Conservation (phyloP, 2,329 filamentous ascomycete species). For the Sphaerostilbella broomeana region DNA sequence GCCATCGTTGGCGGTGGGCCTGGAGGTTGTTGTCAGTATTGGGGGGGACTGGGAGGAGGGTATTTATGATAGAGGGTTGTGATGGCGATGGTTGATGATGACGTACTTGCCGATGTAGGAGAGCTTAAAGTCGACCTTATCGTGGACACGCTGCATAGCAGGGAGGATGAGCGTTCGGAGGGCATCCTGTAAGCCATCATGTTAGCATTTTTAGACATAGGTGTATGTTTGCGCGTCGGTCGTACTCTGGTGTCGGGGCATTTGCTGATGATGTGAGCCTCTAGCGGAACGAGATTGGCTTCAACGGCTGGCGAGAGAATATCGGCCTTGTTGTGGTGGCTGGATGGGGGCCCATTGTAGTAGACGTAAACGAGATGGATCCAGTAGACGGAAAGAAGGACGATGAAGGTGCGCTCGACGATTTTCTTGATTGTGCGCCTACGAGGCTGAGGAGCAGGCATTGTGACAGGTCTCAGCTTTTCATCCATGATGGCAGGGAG, state of each 20-base stretch:
- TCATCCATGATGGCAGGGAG: no score
- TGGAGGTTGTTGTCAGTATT: constrained; percentile 27
- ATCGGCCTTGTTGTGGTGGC: not conserved
- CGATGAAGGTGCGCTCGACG: no score
- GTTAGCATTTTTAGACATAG: not conserved
- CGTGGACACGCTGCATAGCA: constrained; percentile 71
- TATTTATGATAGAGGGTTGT: not conserved
- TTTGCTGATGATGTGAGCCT: constrained; percentile 96
- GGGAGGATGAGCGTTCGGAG: constrained; percentile 75
- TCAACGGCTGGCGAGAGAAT: not conserved
- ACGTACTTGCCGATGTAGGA: constrained; percentile 79
- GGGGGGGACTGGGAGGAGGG: not conserved
- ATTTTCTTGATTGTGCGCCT: no score
- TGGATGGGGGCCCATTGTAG: no score
- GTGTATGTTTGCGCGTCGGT: not conserved
- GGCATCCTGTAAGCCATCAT: constrained; percentile 51
- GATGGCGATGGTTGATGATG: not conserved
- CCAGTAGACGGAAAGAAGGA: no score
- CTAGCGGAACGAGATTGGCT: constrained; percentile 59
- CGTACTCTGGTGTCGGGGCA: constrained; percentile 76
- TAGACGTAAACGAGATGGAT: no score
- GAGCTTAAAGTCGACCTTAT: constrained; percentile 85
- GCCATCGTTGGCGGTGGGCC: constrained; percentile 67
- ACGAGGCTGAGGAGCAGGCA: no score
- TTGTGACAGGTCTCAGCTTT: no score